Base-by-base conservation (phyloP, 352 stramenopile species). In the Peronospora destructor region DNA sequence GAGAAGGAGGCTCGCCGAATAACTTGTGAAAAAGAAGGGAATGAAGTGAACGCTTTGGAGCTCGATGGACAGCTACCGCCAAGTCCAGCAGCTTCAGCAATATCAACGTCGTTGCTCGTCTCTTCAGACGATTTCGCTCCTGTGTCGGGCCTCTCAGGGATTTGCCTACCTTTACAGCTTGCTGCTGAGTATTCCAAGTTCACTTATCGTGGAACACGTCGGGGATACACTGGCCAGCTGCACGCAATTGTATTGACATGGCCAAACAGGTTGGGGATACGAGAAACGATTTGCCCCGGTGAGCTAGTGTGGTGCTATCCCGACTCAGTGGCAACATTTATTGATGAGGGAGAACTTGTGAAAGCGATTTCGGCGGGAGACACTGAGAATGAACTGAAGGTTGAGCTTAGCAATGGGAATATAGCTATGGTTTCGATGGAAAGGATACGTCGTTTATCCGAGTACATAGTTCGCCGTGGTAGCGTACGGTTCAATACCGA, bases 191-290 rank as follows among this genome's bases (percentile, higher is more conserved):
- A 67, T 36, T 62, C 63, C 14, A 68, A 62, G 41, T 83, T 83
- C 29, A 29, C 39, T 29, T 64, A 72, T 39, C 66, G 61, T 25
- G 55, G 56, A 5, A 61, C 62, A 23, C 61, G 53, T 16, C 64
- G 49, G 33, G 66, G 69, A 10, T 80, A 76, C 35, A 28, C 51
- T 44, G 72, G 72, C 11, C 33, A 67, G 5, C 30, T 83, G 8
- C 50, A 63, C 12, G 49, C 53, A 1, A 70, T 76, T 37, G 52
- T 83, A 4, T 37, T 83, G 40, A 83, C 72, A 29, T 71, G 74
- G 44, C 66, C 72, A 25, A 53, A 47, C n/a, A 37, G 39, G 7
- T 42, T 83, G 12, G 30, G 28, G 7, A 16, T 34, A 44, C 38
- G 13, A 4, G 71, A 75, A 28, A 26, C 43, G 4, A 21, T 76